A percentile compares a stretch with the other conserved stretches of the same genome.
Conservation (phyloP, 805 yeast genomes). For the Helenozyma rhizophorensis region DNA sequence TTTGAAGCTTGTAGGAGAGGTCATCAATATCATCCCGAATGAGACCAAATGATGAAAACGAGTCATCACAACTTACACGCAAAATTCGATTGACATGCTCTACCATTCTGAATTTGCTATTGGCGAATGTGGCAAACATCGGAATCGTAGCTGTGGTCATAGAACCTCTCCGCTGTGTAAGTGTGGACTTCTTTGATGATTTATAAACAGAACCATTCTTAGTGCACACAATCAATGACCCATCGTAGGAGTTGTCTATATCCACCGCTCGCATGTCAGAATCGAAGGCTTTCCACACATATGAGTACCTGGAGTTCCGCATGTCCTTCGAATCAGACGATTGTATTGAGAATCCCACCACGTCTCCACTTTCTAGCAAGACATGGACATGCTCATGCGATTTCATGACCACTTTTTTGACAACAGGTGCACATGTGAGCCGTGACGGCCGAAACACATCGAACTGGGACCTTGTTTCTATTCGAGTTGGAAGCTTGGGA, state of each 20-base stretch:
- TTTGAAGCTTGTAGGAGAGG: conserved; percentile 51
- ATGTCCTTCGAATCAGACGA: conserved; percentile 22
- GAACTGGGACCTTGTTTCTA: conserved; percentile 40
- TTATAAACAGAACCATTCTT: conserved; percentile 63
- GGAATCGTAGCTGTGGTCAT: conserved; percentile 26
- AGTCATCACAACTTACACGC: conserved; percentile 61
- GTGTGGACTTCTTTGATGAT: conserved; percentile 22
- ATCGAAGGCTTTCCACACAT: conserved; percentile 63
- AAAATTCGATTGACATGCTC: conserved; percentile 54
- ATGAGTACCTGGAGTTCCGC: conserved; percentile 41
- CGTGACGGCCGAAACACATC: conserved; percentile 51
- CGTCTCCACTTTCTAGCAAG: conserved; percentile 57
- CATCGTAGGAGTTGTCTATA: conserved; percentile 64
- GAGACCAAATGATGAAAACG: conserved; percentile 63
- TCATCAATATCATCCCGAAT: conserved; percentile 57
- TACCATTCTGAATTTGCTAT: conserved; percentile 50
- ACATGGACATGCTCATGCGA: conserved; percentile 44
- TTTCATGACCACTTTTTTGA: conserved; percentile 28
- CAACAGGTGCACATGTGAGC: conserved; percentile 37
- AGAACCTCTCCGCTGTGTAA: conserved; percentile 26
- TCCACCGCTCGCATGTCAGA: conserved; percentile 56
- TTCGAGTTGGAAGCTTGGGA: conserved; percentile 35
- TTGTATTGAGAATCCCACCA: conserved; percentile 35
- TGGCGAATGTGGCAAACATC: conserved; percentile 11
- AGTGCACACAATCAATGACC: conserved; percentile 65